Conservation (phyloP, 768 basidiomycete species). For the Chalciporus pseudorubinellus region DNA sequence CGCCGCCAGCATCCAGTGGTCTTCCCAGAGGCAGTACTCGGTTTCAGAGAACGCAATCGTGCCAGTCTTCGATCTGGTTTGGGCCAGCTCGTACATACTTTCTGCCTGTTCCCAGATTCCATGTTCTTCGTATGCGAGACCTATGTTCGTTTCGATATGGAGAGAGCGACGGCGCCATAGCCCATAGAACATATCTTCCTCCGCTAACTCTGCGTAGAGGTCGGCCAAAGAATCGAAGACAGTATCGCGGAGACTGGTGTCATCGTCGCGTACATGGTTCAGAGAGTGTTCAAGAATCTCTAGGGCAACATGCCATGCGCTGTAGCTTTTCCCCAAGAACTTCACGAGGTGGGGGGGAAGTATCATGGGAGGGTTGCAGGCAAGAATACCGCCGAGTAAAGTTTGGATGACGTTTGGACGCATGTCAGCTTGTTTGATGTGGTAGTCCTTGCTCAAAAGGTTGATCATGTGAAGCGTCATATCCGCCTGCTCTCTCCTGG, state of each 20-base stretch:
- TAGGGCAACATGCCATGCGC: conserved; percentile 90
- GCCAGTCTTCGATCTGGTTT: conserved; percentile 78
- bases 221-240: conserved; percentile 91
- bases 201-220: conserved; percentile 90
- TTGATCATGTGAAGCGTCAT: conserved; percentile 87
- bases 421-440: conserved; percentile 81
- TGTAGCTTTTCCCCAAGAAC: conserved; percentile 93
- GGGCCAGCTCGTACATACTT: conserved; percentile 84
- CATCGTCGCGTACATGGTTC: conserved; percentile 77
- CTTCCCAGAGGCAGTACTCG: conserved; percentile 98
- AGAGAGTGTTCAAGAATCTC: conserved; percentile 84
- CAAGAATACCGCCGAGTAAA: conserved; percentile 77
- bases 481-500: conserved; percentile 84
- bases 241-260: conserved; percentile 73
- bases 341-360: conserved; percentile 95
- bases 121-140: conserved; percentile 88
- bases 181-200: conserved; percentile 97
- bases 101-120: conserved; percentile 97
- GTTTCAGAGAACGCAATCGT: conserved; percentile 87
- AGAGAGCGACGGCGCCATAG: conserved; percentile 88
- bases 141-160: conserved; percentile 87
- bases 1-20: conserved; percentile 95
- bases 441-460: conserved; percentile 90
- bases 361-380: conserved; percentile 83
- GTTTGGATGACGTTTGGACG: conserved; percentile 93